Conservation (phyloP, 805 yeast species). For the Brettanomyces naardenensis region DNA sequence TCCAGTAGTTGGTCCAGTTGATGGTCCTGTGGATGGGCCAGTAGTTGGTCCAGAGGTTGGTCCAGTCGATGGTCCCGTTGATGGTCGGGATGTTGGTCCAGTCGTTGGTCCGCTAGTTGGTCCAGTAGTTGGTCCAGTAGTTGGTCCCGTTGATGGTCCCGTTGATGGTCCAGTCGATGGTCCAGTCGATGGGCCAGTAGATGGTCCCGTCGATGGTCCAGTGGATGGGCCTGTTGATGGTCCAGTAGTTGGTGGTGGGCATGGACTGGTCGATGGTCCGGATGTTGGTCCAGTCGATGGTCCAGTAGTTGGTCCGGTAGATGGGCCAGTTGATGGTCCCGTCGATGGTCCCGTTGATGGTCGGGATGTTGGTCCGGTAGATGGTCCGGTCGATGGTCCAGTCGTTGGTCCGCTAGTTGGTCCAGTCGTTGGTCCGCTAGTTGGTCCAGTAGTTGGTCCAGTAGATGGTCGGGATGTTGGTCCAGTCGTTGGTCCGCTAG, state of each 20-base stretch:
- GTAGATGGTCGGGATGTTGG: neutral
- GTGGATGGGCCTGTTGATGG: neutral
- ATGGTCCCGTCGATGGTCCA: neutral
- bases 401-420: neutral
- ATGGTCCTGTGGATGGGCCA: neutral
- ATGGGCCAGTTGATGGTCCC: neutral
- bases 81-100: neutral
- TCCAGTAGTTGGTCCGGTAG: neutral
- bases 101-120: neutral
- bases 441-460: constrained; percentile 1
- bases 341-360: neutral
- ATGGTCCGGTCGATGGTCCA: neutral
- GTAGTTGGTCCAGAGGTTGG: neutral
- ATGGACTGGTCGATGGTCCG: neutral
- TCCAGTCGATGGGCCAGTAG: neutral
- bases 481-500: neutral
- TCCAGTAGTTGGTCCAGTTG: neutral
- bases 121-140: neutral
- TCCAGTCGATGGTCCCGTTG: neutral
- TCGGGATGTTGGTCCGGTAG: neutral
- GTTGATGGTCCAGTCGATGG: neutral
- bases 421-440: neutral
- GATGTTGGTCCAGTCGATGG: neutral
- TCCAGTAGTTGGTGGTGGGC: neutral
- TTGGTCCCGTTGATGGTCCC: neutral